Conservation (phyloP, 176 grass and related monocot species). For the Hordeum marinum region DNA sequence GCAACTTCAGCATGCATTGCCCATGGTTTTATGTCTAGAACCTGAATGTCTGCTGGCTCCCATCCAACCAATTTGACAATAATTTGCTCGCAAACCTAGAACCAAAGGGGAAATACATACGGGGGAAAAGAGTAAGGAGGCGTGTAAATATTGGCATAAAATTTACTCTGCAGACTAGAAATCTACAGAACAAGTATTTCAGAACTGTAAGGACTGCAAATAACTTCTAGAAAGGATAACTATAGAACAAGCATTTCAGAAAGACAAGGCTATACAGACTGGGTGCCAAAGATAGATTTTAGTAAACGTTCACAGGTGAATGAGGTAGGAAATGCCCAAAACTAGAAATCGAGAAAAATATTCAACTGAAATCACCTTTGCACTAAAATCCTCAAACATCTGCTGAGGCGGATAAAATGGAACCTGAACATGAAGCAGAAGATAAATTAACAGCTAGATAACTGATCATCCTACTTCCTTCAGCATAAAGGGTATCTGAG, state of each 20-base stretch:
- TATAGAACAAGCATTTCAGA: neutral
- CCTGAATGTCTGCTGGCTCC: slow-evolving; percentile 57
- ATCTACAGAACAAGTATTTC: neutral
- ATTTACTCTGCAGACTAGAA: neutral
- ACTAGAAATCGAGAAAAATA: slow-evolving; percentile 21
- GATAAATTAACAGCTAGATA: neutral
- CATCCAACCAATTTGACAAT: slow-evolving; percentile 87
- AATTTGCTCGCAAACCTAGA: slow-evolving; percentile 80
- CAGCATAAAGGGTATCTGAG: neutral
- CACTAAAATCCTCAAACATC: slow-evolving; percentile 75
- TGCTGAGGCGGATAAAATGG: slow-evolving; percentile 96
- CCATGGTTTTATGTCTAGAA: slow-evolving; percentile 96
- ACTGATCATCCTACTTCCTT: neutral
- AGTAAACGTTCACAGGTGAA: neutral
- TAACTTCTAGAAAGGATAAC: neutral
- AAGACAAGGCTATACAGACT: neutral
- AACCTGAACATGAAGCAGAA: slow-evolving; percentile 60
- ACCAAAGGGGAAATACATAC: neutral
- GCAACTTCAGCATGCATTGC: slow-evolving; percentile 97
- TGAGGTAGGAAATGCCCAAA: neutral
- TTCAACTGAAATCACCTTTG: slow-evolving; percentile 49
- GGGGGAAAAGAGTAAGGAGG: neutral
- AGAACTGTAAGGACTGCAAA: neutral
- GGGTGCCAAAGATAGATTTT: neutral
- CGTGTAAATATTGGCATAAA: slow-evolving; percentile 5